These are phyloP conservation scores for Vanrija humicola DNA, from an alignment of 1,284 basidiomycete genomes.

Conservation along the genomic window DNA sequence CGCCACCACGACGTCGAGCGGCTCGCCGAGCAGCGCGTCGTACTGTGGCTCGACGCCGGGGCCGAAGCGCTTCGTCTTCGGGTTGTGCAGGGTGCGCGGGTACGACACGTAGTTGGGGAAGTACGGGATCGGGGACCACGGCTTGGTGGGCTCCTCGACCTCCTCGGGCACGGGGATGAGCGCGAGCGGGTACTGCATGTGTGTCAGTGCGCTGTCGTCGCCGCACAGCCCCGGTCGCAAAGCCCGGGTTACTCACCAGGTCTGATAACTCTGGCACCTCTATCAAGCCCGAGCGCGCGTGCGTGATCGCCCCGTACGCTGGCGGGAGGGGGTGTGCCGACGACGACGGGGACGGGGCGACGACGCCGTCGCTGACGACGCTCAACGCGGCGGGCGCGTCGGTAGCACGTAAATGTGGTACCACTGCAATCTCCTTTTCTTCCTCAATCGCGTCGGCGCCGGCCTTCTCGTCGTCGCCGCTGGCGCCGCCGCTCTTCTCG, in stretches of 20 bases:
- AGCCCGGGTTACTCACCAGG: no score
- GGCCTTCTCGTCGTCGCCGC: neutral
- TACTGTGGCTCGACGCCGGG: constrained; percentile 12
- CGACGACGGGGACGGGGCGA: neutral
- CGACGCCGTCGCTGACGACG: no score
- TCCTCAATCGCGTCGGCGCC: no score
- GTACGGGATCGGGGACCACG: constrained; percentile 21
- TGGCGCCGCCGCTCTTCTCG: neutral
- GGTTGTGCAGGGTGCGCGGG: constrained; percentile 25
- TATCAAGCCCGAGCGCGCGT: no score
- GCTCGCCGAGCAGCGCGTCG: constrained; percentile 28
- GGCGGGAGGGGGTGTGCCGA: neutral
- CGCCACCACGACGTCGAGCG: constrained; percentile 34
- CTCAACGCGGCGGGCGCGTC: no score
- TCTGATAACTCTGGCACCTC: no score
- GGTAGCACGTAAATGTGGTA: neutral
- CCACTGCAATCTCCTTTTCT: no score
- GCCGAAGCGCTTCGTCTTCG: constrained; percentile 25
- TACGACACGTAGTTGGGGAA: constrained; percentile 46
- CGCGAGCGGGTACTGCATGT: constrained; percentile 11
- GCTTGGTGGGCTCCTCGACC: constrained; percentile 25
- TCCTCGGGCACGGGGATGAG: constrained; percentile 5
- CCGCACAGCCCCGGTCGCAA: no score
- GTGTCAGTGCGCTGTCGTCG: neutral
- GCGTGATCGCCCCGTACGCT: neutral